A percentile compares a stretch with the other conserved stretches of the same genome.
phyloP scores from a whole-genome alignment of 345 rosid genomes.

The Atalantia buxifolia region DNA sequence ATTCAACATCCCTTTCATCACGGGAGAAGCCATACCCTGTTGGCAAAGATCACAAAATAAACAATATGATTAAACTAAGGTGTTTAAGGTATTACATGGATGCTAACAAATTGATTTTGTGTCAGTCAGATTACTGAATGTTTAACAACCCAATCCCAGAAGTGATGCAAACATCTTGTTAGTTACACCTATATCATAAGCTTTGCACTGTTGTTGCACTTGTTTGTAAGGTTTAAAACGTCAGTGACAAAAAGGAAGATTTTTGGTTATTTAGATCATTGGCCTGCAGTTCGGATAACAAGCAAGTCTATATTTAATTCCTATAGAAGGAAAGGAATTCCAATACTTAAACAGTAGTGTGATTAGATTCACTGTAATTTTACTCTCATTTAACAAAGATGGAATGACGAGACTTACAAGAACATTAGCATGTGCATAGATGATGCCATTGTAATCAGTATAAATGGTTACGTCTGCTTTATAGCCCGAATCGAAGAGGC shows the following conservation, averaged over 20 bases:
- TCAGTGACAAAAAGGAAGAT: background rate
- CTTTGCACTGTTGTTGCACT: too few relatives aligned
- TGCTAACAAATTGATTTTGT: background rate
- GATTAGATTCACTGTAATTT: background rate
- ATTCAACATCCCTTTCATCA: constrained; percentile 71
- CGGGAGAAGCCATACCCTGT: constrained; percentile 83
- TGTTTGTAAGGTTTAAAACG: background rate
- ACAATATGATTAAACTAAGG: background rate
- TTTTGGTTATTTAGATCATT: background rate
- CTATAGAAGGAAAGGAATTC: too few relatives aligned
- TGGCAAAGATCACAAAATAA: background rate
- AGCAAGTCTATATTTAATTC: too few relatives aligned
- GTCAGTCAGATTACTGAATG: background rate
- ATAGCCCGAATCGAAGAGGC: constrained; percentile 66
- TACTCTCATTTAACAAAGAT: background rate
- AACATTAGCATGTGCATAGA: constrained; percentile 69
- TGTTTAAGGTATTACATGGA: constrained; percentile 10
- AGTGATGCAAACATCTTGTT: too few relatives aligned
- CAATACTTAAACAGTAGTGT: too few relatives aligned
- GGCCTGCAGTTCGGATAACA: too few relatives aligned
- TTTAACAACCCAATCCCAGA: background rate
- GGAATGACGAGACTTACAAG: constrained; percentile 47
- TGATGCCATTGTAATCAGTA: constrained; percentile 45
- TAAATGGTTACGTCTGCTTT: constrained; percentile 62
- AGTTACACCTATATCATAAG: too few relatives aligned